Evolutionary conservation across 768 basidiomycete species (phyloP), one percentile per base, ranked within the genome.

Genomic region (Russula earlei): DNA sequence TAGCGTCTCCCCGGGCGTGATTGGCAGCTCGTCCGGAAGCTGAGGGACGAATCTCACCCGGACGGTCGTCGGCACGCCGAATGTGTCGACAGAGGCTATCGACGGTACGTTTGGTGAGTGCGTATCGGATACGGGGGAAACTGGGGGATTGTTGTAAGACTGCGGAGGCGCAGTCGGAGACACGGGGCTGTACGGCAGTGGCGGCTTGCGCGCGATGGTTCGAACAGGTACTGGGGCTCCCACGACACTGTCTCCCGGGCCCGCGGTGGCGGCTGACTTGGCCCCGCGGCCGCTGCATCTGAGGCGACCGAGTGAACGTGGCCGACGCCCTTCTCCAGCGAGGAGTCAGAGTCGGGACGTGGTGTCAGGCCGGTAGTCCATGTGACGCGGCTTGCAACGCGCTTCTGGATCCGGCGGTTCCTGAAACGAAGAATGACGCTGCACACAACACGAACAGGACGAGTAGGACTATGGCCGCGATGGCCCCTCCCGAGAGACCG

Each of bases 1-100:
- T 44, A 90, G 65, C 42, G 66, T 71, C 68, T 89, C 84, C 19
- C 84, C 85, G 12, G 73, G 73, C 8, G 68, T 67, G 62, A 90
- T 81, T 31, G 75, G 69, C 49, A 91, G 72, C 64, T 91, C 87
- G 60, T 91, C 87, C 4, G 84, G 81, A 29, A 87, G 76, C 36
- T 71, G 74, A 31, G 84, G 82, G 40, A 85, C 75, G 67, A 86
- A 90, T 19, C 80, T 77, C 66, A 73, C 78, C 45, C 72, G 71
- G 20, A 61, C 62, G 29, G 56, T 14, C 36, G 29, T 31, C 8
- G 51, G n/a, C n/a, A 15, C 6, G 52, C 22, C 41, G 85, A 82
- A 19, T 67, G 67, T 33, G 75, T 73, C 51, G 68, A 56, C 54
- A 10, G 62, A 45, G 50, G 53, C 37, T 2, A 56, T 38, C 3